These are phyloP conservation scores for Crassisporium funariophilum DNA, from an alignment of 768 basidiomycete species.

Conservation along the genomic window DNA sequence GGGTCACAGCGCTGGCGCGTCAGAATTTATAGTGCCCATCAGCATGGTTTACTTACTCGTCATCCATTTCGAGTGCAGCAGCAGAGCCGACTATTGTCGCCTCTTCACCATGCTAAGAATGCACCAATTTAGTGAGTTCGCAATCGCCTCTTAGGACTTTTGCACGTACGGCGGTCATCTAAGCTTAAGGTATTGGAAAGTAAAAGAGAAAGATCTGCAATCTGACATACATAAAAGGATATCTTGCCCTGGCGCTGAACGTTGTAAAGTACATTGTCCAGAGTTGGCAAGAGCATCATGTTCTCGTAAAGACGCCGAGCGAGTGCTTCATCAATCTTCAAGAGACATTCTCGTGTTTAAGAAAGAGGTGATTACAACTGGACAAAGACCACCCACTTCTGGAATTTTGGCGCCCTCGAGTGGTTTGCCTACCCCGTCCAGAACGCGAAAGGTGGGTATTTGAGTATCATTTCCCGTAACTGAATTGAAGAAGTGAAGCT, in stretches of 20 bases:
- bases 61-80: constrained; percentile 77
- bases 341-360: background rate
- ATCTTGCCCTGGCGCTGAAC: constrained; percentile 94
- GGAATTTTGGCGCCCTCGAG: constrained; percentile 76
- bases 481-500: constrained; percentile 80
- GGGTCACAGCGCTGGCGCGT: background rate
- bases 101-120: constrained; percentile 80
- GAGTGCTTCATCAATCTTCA: constrained; percentile 66
- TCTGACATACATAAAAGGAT: constrained; percentile 75
- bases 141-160: constrained; percentile 5
- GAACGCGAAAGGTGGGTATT: constrained; percentile 85
- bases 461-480: constrained; percentile 58
- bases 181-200: constrained; percentile 8
- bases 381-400: constrained; percentile 49
- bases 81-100: constrained; percentile 89
- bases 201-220: background rate
- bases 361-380: background rate
- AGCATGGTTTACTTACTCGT: constrained; percentile 65
- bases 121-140: too few relatives aligned
- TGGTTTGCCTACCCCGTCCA: constrained; percentile 78
- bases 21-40: background rate
- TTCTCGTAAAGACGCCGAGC: constrained; percentile 76
- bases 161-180: constrained; percentile 82
- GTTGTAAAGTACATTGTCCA: constrained; percentile 90
- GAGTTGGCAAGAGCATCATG: constrained; percentile 77